Percentiles rank a stretch among this genome's conserved stretches.
Evolutionary conservation across 176 grass and related monocot species (phyloP).

Genomic region (Carex kokanica): DNA sequence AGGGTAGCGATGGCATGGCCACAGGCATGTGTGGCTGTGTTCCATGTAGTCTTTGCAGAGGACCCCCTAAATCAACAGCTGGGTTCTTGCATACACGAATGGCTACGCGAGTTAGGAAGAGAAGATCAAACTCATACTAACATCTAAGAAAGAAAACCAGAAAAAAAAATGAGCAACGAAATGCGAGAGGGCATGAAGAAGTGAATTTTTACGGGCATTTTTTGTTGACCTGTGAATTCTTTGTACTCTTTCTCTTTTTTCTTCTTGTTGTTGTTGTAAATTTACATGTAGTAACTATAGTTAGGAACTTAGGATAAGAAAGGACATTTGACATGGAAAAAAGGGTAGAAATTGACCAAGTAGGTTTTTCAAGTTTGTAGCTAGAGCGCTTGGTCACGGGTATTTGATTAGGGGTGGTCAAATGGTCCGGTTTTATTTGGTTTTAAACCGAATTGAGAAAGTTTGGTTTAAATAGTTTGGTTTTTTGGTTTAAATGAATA

Average conservation of each 20-base stretch:
- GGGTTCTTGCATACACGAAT: constrained; percentile 64
- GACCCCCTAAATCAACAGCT: constrained; percentile 60
- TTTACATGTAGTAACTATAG: neutral
- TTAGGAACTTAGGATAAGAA: neutral
- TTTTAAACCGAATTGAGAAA: no score
- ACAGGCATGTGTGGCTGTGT: constrained; percentile 80
- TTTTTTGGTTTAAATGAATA: no score
- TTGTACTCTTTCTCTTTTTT: no score
- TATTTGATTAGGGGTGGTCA: no score
- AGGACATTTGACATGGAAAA: neutral
- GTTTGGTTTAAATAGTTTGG: no score
- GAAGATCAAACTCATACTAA: constrained; percentile 19
- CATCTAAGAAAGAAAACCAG: neutral
- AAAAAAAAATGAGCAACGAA: neutral
- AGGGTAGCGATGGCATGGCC: constrained; percentile 82
- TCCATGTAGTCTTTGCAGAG: constrained; percentile 86
- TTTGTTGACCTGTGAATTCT: no score
- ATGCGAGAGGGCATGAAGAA: no score
- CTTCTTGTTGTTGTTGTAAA: neutral
- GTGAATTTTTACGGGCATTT: no score
- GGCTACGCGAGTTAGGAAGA: constrained; percentile 47
- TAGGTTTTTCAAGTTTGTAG: no score
- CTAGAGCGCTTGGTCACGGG: no score
- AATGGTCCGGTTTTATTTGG: no score
- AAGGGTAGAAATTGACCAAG: neutral